Base-by-base conservation (phyloP, 2,329 filamentous ascomycete species). In the Trichoderma lentiforme region DNA sequence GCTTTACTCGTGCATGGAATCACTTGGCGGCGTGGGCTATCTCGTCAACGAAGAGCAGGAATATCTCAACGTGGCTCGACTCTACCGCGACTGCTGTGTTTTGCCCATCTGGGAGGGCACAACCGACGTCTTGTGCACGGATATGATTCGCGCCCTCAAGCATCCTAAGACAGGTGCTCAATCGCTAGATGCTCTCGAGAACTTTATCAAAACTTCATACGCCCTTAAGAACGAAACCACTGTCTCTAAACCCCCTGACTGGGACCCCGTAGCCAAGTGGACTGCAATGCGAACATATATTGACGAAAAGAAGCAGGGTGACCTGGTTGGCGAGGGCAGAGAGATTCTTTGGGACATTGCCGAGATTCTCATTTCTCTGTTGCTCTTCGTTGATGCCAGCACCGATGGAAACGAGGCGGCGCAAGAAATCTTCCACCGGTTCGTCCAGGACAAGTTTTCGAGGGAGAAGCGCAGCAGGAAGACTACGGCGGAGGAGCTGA, bases 31-130 rank as follows among this genome's bases (percentile, higher is more conserved):
- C 1, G 86, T 92, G 0, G 90, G 91, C 0, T 92, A 92, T 75
- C 84, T 91, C 28, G 84, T 90, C 76, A 91, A 91, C 75, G 83
- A 86, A 47, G 86, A 89, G 72, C 87, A 89, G 72, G 88, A 90
- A 64, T 86, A 89, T 47, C 82, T 92, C 71, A 94, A 93, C 76
- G 81, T 93, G 4, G 86, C 91, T 0, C 85, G 90, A 7, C 82
- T 93, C 1, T 89, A 89, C 75, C 86, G 92, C 8, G 91, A 93
- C 75, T 88, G 86, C 2, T 84, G 81, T 8, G 91, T 93, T 3
- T 81, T 88, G 65, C 85, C 87, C 15, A 93, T 93, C 63, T 92
- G 90, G 90, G 91, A 92, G 79, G 90, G 91, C 1, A 93, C 92
- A 0, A 92, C 91, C 0, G 91, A 93, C 76, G 90, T 94, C 6